Evolutionary conservation across 805 yeast genomes (phyloP).

Genomic region (Lipomyces oligophaga): DNA sequence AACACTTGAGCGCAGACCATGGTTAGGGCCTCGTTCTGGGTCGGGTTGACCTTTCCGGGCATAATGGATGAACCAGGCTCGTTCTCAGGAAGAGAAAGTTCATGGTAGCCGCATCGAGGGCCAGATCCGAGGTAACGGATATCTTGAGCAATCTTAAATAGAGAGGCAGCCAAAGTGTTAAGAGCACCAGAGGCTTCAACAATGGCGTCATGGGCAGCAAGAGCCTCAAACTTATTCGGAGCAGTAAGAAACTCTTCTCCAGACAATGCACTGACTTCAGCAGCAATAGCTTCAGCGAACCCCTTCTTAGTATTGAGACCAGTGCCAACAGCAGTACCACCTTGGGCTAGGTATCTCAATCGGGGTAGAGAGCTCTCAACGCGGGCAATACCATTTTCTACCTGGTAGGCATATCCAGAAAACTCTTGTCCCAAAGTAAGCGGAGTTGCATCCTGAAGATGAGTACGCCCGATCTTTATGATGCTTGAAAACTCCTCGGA

Average conservation of each 20-base stretch:
- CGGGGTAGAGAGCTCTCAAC: conserved; percentile 73
- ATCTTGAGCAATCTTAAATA: conserved; percentile 96
- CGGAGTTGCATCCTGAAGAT: conserved; percentile 98
- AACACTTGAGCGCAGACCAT: conserved; percentile 98
- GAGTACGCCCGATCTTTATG: conserved; percentile 98
- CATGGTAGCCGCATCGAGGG: conserved; percentile 99
- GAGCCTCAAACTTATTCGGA: conserved; percentile 97
- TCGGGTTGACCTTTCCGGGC: conserved; percentile 99
- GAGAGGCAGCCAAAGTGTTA: conserved; percentile 88
- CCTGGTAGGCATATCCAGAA: conserved; percentile 91
- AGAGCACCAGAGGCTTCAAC: conserved; percentile 97
- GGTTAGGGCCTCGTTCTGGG: conserved; percentile 97
- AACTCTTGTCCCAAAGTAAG: conserved; percentile 97
- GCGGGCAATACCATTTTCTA: conserved; percentile 84
- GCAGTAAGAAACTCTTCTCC: conserved; percentile 90
- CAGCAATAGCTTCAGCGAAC: conserved; percentile 82
- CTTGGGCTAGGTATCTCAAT: conserved; percentile 86
- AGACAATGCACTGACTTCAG: conserved; percentile 76
- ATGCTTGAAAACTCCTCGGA: conserved; percentile 79
- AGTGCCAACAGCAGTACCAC: conserved; percentile 99
- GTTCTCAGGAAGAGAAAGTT: conserved; percentile 90
- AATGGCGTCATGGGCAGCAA: conserved; percentile 97
- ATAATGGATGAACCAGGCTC: conserved; percentile 99
- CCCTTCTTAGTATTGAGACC: conserved; percentile 94
- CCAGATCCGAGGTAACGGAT: conserved; percentile 98